Evolutionary conservation across 2,329 filamentous ascomycete species (phyloP), one percentile per base, ranked within the genome.

Genomic region (Elsinoe ampelina): DNA sequence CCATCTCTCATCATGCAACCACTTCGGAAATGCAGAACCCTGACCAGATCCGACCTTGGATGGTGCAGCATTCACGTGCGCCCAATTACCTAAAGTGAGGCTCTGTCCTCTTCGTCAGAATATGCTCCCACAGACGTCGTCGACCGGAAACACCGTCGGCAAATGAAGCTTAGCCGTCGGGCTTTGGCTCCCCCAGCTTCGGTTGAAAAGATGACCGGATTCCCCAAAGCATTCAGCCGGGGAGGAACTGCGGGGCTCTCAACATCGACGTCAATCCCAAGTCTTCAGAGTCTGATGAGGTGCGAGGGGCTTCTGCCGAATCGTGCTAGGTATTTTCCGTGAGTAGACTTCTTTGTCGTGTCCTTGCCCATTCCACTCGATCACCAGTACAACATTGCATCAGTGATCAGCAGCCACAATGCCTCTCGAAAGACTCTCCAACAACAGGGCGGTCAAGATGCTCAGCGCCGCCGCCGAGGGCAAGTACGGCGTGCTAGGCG

Each of bases 401-500:
- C 20, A 26, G n/a, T n/a, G n/a, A n/a, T n/a, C n/a, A n/a, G 20
- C 41, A 45, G 41, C 45, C 50, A 59, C 19, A 15, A 62, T 62
- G 59, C 47, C 58, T 22, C 52, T 62, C 36, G 48, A 58, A 57
- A 62, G 58, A 48, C 62, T 66, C 51, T 58, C 62, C 47, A 55
- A 61, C 55, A 68, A 68, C 48, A 62, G 65, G 43, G 65, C 66
- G n/a, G 63, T 68, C 2, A 61, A 63, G 48, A 67, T 68, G 65
- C 63, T 68, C 39, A 62, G 65, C 52, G 64, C 65, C 38, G 66
- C 66, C 52, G 66, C 65, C 22, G 58, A 61, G 11, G 65, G 65
- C 59, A 67, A 67, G 60, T 67, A 68, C 60, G 66, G 66, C 55
- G 65, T 68, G 5, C 64, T 67, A 8, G 66, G 66, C 19, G 65